Base-by-base conservation (phyloP, 2,329 filamentous ascomycete species). In the Harringtonia aguacate region DNA sequence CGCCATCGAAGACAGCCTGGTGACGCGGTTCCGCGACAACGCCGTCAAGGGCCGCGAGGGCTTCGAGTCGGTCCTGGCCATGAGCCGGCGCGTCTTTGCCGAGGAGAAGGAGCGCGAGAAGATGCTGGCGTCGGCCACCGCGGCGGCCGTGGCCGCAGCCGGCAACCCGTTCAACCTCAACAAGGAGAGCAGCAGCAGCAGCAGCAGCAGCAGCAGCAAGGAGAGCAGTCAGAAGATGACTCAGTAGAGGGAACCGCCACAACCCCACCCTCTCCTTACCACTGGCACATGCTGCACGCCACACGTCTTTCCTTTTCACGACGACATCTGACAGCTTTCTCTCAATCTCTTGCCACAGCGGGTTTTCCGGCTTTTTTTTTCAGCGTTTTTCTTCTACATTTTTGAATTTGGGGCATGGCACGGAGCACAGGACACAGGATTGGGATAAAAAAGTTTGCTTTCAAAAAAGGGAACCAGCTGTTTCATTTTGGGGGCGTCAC, bases 31-130 rank as follows among this genome's bases (percentile, higher is more conserved):
- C 69, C 77, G 79, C 53, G 87, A 98, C 64, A 98, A 98, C 58
- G 90, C 92, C 21, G 72, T 73, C 53, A 89, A 86, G 66, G 92
- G 92, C 51, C 81, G 84, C 51, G 89, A 97, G 64, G 92, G 92
- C 2, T 98, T 98, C 60, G 92, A 98, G 69, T 79, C 83, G 50
- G 92, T 98, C 9, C 73, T 98, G 28, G 86, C 87, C 60, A 95
- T 95, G 81, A 94, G 87, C 63, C 72, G 90, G 53, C 78, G 86
- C 58, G 89, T 89, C 1, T 97, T 95, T 58, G 83, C 86, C 45
- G 86, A 95, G 71, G 87, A 97, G 67, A 78, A 80, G 62, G 83
- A 86, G 60, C 72, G 77, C 49, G 71, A 75, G 55, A 53, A 53
- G 12, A 37, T 50, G 44, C 42, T 50, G 39, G 39, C 46, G n/a